Evolutionary conservation across 176 grass and related monocot genomes (phyloP), one percentile per base, ranked within the genome.

Genomic region (Raddia distichophylla): DNA sequence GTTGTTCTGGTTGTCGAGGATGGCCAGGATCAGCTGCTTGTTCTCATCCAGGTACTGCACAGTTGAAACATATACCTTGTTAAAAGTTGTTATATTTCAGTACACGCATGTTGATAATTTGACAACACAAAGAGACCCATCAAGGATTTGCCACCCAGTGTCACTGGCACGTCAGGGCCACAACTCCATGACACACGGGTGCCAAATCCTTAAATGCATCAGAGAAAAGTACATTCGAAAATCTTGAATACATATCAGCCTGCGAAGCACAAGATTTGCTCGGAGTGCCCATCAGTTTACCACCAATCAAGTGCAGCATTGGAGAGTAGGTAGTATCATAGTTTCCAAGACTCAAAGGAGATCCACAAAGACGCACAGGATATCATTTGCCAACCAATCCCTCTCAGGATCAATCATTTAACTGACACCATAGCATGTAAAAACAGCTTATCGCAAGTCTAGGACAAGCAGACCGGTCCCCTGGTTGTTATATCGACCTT

Each of bases 11-110:
- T 99, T 99, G 84, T 99, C 96, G 53, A 99, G 91, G 84, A 99
- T 99, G 80, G 93, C 96, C 63, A 99, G 82, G 73, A 99, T 99
- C 78, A 99, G 67, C 89, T 99, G 96, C 87, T 99, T 99, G 82
- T 99, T 99, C 88, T 99, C 96, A 77, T 99, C 96, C 67, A 99
- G 87, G 69, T 99, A 99, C 96, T 99, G 93, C 86, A 95, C 57
- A 59, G 74, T 80, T 66, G 8, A 83, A 77, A 74, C 37, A 80
- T 80, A 67, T 80, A 67, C 50, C 4, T 75, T 55, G 76, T 70
- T 9, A 76, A 27, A 27, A 27, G 27, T 27, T 27, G 27, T 52
- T 27, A 79, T 15, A 76, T 57, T 74, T 69, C 79, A 32, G 74
- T 37, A 70, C 18, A 67, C 4, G n/a, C 11, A 10, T 18, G n/a